phyloP scores from a whole-genome alignment of 2,329 filamentous ascomycete species.

The Colletotrichum karsti region DNA sequence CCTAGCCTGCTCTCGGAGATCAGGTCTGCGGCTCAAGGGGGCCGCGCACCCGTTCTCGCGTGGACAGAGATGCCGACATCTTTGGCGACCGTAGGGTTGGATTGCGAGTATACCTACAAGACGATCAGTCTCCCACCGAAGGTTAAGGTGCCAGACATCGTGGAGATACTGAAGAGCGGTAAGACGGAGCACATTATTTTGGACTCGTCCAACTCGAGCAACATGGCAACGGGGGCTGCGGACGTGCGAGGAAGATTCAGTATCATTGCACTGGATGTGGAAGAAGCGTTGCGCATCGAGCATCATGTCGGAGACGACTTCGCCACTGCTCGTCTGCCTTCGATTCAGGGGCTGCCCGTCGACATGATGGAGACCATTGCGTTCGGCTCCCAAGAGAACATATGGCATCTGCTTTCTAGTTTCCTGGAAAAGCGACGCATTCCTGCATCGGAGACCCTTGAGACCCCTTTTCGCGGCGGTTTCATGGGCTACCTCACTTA shows the following conservation, averaged over 20 bases:
- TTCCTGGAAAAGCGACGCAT: constrained; percentile 46
- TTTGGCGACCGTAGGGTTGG: constrained; percentile 39
- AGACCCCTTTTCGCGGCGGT: constrained; percentile 77
- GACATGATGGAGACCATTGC: constrained; percentile 37
- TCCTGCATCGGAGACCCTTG: constrained; percentile 23
- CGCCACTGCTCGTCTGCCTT: constrained; percentile 39
- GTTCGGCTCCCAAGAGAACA: constrained; percentile 38
- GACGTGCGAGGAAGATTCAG: constrained; percentile 71
- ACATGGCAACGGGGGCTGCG: constrained; percentile 45
- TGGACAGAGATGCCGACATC: constrained; percentile 17
- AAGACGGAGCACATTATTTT: constrained; percentile 61
- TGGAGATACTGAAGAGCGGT: constrained; percentile 55
- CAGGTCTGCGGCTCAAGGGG: background rate
- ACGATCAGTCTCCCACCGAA: constrained; percentile 53
- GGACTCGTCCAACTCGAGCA: constrained; percentile 66
- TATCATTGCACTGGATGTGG: constrained; percentile 75
- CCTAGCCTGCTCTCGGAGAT: constrained; percentile 42
- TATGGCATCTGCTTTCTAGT: constrained; percentile 61
- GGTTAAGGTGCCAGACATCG: constrained; percentile 61
- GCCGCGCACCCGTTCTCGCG: background rate
- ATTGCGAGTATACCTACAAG: constrained; percentile 46
- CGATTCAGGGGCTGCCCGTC: constrained; percentile 15
- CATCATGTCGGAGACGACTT: constrained; percentile 60
- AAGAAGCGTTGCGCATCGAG: constrained; percentile 64
- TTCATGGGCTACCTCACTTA: constrained; percentile 88